Conservation (phyloP, 1,284 basidiomycete species). For the Ustilago bromivora region DNA sequence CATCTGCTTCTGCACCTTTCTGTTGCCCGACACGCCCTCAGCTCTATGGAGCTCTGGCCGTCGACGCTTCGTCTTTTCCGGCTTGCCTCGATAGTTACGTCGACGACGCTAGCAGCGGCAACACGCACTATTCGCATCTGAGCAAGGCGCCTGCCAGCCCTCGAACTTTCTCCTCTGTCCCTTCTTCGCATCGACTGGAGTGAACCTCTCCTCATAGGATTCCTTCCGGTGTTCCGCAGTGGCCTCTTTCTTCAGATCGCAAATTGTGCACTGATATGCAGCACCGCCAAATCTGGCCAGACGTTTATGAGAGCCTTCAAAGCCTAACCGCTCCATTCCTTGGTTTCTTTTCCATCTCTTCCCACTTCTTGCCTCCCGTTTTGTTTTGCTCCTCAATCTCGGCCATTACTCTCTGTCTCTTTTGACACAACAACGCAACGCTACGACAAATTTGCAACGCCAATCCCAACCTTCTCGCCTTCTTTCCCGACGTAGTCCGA, state of each 20-base stretch:
- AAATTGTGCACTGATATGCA: slow-evolving; percentile 15
- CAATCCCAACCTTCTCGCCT: neutral
- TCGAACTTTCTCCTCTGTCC: neutral
- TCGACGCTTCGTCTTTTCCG: slow-evolving; percentile 1
- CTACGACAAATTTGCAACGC: neutral
- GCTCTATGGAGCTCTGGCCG: neutral
- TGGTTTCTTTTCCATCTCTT: neutral
- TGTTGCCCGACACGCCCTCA: neutral
- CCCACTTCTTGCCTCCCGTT: neutral
- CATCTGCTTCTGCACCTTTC: neutral
- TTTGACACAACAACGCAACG: neutral
- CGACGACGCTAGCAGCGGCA: slow-evolving; percentile 45
- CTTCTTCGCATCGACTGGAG: neutral
- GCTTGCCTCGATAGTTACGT: slow-evolving; percentile 37
- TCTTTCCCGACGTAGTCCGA: neutral
- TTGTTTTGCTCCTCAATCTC: neutral
- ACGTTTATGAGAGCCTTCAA: slow-evolving; percentile 33
- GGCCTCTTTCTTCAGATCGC: slow-evolving; percentile 8
- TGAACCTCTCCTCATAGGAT: neutral
- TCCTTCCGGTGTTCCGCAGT: neutral
- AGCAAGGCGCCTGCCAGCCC: neutral
- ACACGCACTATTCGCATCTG: slow-evolving; percentile 4
- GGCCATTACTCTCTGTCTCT: neutral
- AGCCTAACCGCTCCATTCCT: slow-evolving; percentile 28
- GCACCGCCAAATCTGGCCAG: slow-evolving; percentile 30